A percentile compares a stretch with the other conserved stretches of the same genome.
phyloP scores from a whole-genome alignment of 129 eudicot species.

The Artemisia tridentata region DNA sequence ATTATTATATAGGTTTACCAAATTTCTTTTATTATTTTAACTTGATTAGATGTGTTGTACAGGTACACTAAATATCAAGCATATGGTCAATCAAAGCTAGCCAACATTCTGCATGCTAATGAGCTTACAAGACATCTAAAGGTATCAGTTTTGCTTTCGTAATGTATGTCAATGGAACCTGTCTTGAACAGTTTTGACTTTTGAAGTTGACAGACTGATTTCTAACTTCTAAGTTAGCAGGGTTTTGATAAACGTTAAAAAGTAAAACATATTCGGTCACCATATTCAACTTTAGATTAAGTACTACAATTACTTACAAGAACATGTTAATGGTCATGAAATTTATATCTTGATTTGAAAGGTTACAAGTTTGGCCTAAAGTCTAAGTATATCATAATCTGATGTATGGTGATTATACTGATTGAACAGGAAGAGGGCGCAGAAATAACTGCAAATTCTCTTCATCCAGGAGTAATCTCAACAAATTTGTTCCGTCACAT shows the following conservation, averaged over 20 bases:
- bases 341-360: slow-evolving; percentile 3
- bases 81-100: slow-evolving; percentile 85
- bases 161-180: background rate
- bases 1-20: slow-evolving; percentile 9
- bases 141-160: slow-evolving; percentile 34
- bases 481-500: slow-evolving; percentile 78
- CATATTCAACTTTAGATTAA: background rate
- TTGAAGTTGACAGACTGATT: slow-evolving; percentile 9
- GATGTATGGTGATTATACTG: slow-evolving; percentile 3
- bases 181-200: background rate
- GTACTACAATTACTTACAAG: slow-evolving; percentile 1
- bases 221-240: background rate
- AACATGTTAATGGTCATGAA: background rate
- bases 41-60: slow-evolving; percentile 30
- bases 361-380: slow-evolving; percentile 3
- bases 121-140: slow-evolving; percentile 61
- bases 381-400: background rate
- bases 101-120: slow-evolving; percentile 68
- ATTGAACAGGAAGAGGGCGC: slow-evolving; percentile 55
- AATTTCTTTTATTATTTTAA: background rate
- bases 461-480: slow-evolving; percentile 78
- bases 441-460: slow-evolving; percentile 82
- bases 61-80: slow-evolving; percentile 60
- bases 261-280: background rate
- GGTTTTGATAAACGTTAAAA: background rate